Evolutionary conservation across 176 grass and related monocot species (phyloP), one percentile per base, ranked within the genome.

Genomic region (Avena atlantica): DNA sequence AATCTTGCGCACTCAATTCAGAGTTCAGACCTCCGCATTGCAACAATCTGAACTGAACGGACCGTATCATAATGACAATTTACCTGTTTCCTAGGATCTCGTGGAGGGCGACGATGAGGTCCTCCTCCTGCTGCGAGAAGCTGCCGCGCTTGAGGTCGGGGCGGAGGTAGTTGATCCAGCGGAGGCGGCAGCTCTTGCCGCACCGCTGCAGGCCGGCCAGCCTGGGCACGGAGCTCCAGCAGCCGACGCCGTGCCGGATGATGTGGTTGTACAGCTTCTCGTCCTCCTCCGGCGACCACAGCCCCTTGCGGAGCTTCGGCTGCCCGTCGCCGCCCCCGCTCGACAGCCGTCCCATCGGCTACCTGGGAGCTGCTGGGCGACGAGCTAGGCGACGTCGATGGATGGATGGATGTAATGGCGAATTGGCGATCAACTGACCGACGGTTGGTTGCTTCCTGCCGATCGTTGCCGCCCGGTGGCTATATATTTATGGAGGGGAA

Each of bases 221-320:
- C 84, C 93, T 96, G 50, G 94, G 91, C 24, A 96, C 94, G 27
- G 94, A 90, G 87, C 94, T 96, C 94, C 94, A 96, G 89, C 94
- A 93, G 0, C 94, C 94, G 25, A 96, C 91, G 44, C 94, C 94
- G 50, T 90, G 90, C 48, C 89, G 90, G 82, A 96, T 93, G 94
- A 96, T 90, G 89, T 96, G 94, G 78, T 93, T 96, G 91, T 93
- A 96, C 49, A 96, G 88, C 89, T 96, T 96, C 79, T 93, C 91
- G 87, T 96, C 94, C 23, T 96, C 94, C 86, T 96, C 94, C 12
- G 94, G 94, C 12, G 94, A 96, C 94, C 94, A 96, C 8, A 96
- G 84, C 16, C 94, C 94, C 86, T 96, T 96, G 73, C 94, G 88
- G 45, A 96, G 87, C 91, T 96, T 96, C 49, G 92, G 71, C 89